Base-by-base conservation (phyloP, 2,329 filamentous ascomycete genomes). In the Metarhizium sp. region DNA sequence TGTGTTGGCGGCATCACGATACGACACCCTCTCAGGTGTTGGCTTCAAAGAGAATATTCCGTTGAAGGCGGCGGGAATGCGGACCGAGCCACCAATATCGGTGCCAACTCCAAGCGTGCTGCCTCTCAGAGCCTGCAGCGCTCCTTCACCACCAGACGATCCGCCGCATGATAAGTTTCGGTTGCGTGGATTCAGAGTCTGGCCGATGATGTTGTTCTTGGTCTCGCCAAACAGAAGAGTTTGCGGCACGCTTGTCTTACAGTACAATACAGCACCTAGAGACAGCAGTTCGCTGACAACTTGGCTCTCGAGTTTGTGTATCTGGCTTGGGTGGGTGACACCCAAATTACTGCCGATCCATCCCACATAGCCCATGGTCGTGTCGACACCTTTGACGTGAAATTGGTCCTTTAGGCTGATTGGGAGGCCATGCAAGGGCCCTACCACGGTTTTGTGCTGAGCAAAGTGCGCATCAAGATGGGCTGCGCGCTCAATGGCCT, bases 241-340 rank as follows among this genome's bases (percentile, higher is more conserved):
- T 60, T 83, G 80, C 0, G 85, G 85, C 6, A 87, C 76, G 55
- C 86, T 88, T 0, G 86, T 88, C 66, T 88, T 87, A 55, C 81
- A 79, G 62, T 85, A 84, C 16, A 64, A 59, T 16, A 86, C 2
- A 30, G 56, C 56, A 10, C 56, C 54, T 4, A 58, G 18, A 25
- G 32, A 47, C 1, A 53, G 43, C 10, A 55, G 52, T 29, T 42
- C 43, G 18, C 42, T 53, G 45, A 49, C 54, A 36, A 42, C 45
- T 4, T 50, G 49, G 32, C 25, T 20, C 4, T 32, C 5, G 14
- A 45, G 42, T 13, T 45, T 45, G 18, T 45, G 42, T 45, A 45
- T 25, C n/a, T 45, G 42, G 42, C 45, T 48, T n/a, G 45, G 45
- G 20, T 48, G 20, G 2, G 45, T 29, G 45, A 48, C 25, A 16